These are phyloP conservation scores for Leucocoprinus sp. DNA, from an alignment of 768 basidiomycete species.

Conservation along the genomic window DNA sequence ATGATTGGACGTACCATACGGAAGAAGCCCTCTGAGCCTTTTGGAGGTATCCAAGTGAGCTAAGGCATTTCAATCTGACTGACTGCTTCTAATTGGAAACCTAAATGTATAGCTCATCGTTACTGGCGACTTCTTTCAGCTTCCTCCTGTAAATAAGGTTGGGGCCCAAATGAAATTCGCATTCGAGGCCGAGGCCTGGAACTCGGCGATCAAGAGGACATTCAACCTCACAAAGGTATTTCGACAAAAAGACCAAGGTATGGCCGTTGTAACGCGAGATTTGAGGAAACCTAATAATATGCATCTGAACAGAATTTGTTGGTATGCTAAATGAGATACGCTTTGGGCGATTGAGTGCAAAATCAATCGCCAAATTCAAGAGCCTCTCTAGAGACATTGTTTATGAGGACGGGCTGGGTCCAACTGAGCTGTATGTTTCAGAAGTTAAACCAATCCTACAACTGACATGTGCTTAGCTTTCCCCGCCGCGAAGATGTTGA, in stretches of 20 bases:
- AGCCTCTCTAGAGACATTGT: constrained; percentile 59
- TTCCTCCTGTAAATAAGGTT: constrained; percentile 82
- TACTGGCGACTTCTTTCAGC: constrained; percentile 97
- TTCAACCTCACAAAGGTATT: constrained; percentile 96
- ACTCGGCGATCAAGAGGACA: constrained; percentile 61
- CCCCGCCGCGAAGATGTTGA: constrained; percentile 92
- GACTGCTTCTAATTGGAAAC: background rate
- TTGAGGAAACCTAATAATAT: background rate
- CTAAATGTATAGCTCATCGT: constrained; percentile 57
- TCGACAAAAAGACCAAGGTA: constrained; percentile 86
- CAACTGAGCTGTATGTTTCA: constrained; percentile 77
- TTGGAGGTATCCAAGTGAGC: constrained; percentile 87
- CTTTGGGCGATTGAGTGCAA: constrained; percentile 60
- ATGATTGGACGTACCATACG: constrained; percentile 58
- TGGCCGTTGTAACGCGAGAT: constrained; percentile 13
- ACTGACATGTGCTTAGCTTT: constrained; percentile 44
- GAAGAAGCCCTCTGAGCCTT: constrained; percentile 51
- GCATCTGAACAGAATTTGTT: constrained; percentile 67
- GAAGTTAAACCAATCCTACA: background rate
- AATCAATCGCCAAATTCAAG: constrained; percentile 66
- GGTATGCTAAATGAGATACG: constrained; percentile 99
- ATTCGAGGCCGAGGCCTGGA: constrained; percentile 84
- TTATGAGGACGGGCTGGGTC: constrained; percentile 74
- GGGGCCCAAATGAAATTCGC: constrained; percentile 67
- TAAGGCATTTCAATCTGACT: background rate